Base-by-base conservation (phyloP, 306 rosid genomes). In the Carpinus fangiana region DNA sequence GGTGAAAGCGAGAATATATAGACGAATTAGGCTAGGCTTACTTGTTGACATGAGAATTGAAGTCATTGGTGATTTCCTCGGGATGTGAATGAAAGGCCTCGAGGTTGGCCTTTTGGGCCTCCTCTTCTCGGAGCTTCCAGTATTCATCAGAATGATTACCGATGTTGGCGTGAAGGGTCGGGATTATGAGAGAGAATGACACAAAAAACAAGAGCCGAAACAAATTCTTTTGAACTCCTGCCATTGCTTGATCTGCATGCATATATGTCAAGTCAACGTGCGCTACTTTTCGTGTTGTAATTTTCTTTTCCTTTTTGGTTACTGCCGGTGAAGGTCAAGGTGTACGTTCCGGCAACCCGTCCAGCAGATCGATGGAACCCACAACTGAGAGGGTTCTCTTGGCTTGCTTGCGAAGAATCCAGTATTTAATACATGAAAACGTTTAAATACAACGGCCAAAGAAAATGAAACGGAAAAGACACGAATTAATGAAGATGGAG, bases 121-220 rank as follows among this genome's bases (percentile, higher is more conserved):
- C 7, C 16, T 34, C 45, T 2, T 82, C 89, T 56, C 87, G 82
- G n/a, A 12, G 14, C 70, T 79, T 68, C 98, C 98, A 91, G 82
- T 91, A 93, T 3, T 64, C 14, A 72, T 91, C 93, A 43, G 70
- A 83, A 28, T 80, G 34, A 31, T 31, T 81, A 0, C 0, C 16
- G 0, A 8, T 3, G 68, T 82, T 79, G 21, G 84, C 90, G 31
- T 76, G 51, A 10, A 87, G 73, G 18, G 72, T 69, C 21, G 86
- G 89, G 12, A 76, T 23, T 0, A 72, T 34, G 47, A 73, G 77
- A 60, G 70, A 76, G 52, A 71, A 79, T 8, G 86, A 46, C 14
- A 87, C 82, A 36, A 86, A 54, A 23, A 85, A 46, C 21, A 72
- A 83, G 34, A 18, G 43, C 1, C 79, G n/a, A 46, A 51, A 28